Evolutionary conservation across 129 eudicot species (phyloP).

Genomic region (Calendula officinalis): DNA sequence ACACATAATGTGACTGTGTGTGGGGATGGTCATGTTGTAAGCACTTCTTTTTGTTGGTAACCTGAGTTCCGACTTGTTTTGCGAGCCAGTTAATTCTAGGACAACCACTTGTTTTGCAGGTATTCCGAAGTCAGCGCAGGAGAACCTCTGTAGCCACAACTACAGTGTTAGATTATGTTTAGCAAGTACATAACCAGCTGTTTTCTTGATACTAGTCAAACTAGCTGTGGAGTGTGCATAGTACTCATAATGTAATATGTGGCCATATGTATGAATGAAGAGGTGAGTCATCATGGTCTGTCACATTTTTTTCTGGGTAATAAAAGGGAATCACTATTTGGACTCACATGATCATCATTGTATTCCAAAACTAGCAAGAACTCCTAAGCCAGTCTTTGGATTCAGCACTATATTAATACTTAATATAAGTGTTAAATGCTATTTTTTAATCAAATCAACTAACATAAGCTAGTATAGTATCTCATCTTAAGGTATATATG

Average conservation of each 20-base stretch:
- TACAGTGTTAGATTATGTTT: slow-evolving; percentile 6
- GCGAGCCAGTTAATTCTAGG: too few species aligned
- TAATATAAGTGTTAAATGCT: background rate
- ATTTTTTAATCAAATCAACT: background rate
- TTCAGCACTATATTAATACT: background rate
- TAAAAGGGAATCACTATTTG: slow-evolving; percentile 29
- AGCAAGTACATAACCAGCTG: slow-evolving; percentile 31
- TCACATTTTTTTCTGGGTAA: slow-evolving; percentile 1
- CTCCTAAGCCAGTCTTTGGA: slow-evolving; percentile 6
- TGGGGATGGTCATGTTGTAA: background rate
- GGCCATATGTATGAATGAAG: slow-evolving; percentile 22
- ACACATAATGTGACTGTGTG: background rate
- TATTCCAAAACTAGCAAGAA: slow-evolving; percentile 19
- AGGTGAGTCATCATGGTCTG: slow-evolving; percentile 29
- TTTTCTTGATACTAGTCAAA: slow-evolving; percentile 26
- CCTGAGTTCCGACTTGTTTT: too few species aligned
- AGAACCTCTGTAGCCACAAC: too few species aligned
- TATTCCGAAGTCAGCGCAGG: too few species aligned
- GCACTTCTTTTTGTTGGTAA: too few species aligned
- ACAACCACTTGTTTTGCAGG: too few species aligned
- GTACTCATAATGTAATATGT: slow-evolving; percentile 18
- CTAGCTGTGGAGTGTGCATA: slow-evolving; percentile 21
- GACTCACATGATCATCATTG: slow-evolving; percentile 19
- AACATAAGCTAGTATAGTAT: too few species aligned
- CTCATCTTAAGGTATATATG: too few species aligned